Conservation (phyloP, 2,329 filamentous ascomycete genomes). For the Hypoxylon sp. region DNA sequence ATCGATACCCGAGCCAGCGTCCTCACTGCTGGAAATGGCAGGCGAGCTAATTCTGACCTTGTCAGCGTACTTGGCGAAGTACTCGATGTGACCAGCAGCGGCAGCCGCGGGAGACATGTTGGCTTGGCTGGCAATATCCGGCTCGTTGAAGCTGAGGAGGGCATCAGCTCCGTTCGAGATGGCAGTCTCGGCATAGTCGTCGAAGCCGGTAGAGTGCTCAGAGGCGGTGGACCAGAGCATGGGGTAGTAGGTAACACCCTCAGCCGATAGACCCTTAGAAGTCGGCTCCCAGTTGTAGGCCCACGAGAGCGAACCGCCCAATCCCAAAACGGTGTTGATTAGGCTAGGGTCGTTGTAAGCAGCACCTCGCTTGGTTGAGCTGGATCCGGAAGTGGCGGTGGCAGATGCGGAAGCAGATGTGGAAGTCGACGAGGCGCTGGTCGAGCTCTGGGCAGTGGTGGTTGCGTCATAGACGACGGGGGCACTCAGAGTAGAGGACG, state of each 20-base stretch:
- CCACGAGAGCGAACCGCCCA: conserved; percentile 43
- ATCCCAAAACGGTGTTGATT: conserved; percentile 37
- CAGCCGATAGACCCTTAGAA: conserved; percentile 48
- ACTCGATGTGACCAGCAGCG: conserved; percentile 61
- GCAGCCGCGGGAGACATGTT: conserved; percentile 63
- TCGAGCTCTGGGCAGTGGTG: neutral
- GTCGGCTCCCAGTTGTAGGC: conserved; percentile 47
- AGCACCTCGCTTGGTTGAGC: conserved; percentile 45
- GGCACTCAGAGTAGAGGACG: conserved; percentile 1
- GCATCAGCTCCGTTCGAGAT: conserved; percentile 63
- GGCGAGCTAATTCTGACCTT: conserved; percentile 65
- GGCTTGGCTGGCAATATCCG: conserved; percentile 67
- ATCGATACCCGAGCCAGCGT: conserved; percentile 58
- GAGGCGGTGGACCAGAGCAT: conserved; percentile 67
- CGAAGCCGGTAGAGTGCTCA: conserved; percentile 60
- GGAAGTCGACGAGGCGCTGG: neutral
- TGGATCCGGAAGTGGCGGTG: conserved; percentile 12
- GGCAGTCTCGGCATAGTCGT: conserved; percentile 57
- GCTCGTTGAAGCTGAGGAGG: conserved; percentile 77
- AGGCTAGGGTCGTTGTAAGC: conserved; percentile 47
- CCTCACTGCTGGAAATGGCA: conserved; percentile 67
- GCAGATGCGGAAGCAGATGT: conserved; percentile 3
- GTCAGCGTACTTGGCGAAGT: conserved; percentile 64
- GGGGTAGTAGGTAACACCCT: conserved; percentile 69
- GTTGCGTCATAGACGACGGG: conserved; percentile 6